phyloP scores from a whole-genome alignment of 1,284 basidiomycete genomes.

The Cutaneotrichosporon mucoides region DNA sequence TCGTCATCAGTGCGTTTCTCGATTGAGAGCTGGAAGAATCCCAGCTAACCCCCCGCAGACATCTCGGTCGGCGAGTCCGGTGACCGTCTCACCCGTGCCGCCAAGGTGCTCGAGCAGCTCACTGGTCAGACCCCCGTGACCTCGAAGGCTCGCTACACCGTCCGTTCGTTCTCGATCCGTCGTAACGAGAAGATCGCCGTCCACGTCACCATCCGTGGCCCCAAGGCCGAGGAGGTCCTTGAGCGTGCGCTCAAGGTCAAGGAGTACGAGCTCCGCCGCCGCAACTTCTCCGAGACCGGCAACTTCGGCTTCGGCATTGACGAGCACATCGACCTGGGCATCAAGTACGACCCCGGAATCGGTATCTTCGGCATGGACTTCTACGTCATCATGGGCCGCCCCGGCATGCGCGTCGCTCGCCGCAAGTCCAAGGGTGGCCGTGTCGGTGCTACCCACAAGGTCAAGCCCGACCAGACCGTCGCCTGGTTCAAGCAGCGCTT shows the following conservation, averaged over 20 bases:
- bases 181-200: slow-evolving; percentile 99
- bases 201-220: slow-evolving; percentile 98
- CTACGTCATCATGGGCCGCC: slow-evolving; percentile 95
- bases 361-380: slow-evolving; percentile 99
- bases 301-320: slow-evolving; percentile 99
- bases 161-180: slow-evolving; percentile 98
- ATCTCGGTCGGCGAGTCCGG: slow-evolving; percentile 99
- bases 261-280: slow-evolving; percentile 91
- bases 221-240: slow-evolving; percentile 99
- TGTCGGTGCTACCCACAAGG: slow-evolving; percentile 81
- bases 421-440: slow-evolving; percentile 85
- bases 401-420: slow-evolving; percentile 86
- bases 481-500: slow-evolving; percentile 99
- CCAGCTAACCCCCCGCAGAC: slow-evolving; percentile 56
- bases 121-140: slow-evolving; percentile 99
- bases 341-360: slow-evolving; percentile 93
- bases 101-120: slow-evolving; percentile 99
- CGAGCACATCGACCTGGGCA: slow-evolving; percentile 98
- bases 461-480: slow-evolving; percentile 90
- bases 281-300: slow-evolving; percentile 93
- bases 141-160: slow-evolving; percentile 99
- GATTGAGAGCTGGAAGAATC: not conserved
- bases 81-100: slow-evolving; percentile 97
- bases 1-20: slow-evolving; percentile 84
- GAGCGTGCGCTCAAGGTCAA: slow-evolving; percentile 99